Evolutionary conservation across 2,329 filamentous ascomycete species (phyloP).

Genomic region (Paecilomyces dactylethromorphus): DNA sequence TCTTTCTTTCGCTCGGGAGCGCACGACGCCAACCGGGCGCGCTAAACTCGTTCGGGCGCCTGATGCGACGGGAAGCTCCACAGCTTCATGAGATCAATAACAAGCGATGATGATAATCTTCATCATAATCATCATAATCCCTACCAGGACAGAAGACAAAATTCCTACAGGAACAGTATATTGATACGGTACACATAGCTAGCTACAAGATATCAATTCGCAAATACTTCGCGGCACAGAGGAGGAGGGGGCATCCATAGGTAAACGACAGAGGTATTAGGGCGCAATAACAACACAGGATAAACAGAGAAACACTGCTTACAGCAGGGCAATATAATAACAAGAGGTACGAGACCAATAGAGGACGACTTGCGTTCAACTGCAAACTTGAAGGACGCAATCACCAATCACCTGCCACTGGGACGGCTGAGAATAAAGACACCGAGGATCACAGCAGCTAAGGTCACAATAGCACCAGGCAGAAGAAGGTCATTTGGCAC

Average conservation of each 20-base stretch:
- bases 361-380: neutral
- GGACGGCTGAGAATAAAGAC: constrained; percentile 83
- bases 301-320: neutral
- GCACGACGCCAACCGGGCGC: constrained; percentile 1
- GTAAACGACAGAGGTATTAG: neutral
- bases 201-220: neutral
- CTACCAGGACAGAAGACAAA: too few species aligned
- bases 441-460: constrained; percentile 87
- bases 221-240: neutral
- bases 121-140: too few species aligned
- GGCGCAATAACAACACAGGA: neutral
- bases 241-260: constrained; percentile 3
- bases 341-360: neutral
- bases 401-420: constrained; percentile 35
- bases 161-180: too few species aligned
- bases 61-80: neutral
- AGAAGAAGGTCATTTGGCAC: constrained; percentile 91
- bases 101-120: neutral
- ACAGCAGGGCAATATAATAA: neutral
- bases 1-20: constrained; percentile 3
- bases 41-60: neutral
- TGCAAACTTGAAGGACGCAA: neutral
- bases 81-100: neutral
- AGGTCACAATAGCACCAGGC: constrained; percentile 88
- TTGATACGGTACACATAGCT: neutral